phyloP scores from a whole-genome alignment of 768 basidiomycete species.

The Coprinellus aureogranulatus region DNA sequence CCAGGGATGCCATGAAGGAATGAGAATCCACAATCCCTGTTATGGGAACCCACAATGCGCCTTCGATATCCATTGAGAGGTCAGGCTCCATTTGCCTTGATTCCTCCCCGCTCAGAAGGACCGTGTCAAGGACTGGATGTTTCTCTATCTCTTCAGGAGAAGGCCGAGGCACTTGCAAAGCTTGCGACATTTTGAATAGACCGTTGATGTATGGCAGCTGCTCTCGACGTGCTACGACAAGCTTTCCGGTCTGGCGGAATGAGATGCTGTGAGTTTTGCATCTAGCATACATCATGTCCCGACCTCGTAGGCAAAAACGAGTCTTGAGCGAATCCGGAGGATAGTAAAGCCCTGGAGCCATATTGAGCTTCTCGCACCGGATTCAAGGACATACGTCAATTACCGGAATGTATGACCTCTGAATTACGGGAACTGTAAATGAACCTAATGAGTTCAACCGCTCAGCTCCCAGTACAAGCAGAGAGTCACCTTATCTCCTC shows the following conservation, averaged over 20 bases:
- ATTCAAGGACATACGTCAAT: slow-evolving; percentile 3
- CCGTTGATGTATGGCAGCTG: slow-evolving; percentile 70
- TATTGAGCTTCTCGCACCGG: neutral
- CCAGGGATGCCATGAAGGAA: slow-evolving; percentile 76
- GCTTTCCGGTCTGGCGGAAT: slow-evolving; percentile 76
- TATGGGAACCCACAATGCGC: slow-evolving; percentile 77
- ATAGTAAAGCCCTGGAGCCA: slow-evolving; percentile 71
- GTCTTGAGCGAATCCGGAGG: slow-evolving; percentile 83
- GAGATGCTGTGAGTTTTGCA: slow-evolving; percentile 66
- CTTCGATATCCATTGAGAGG: slow-evolving; percentile 64
- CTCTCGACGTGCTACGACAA: slow-evolving; percentile 73
- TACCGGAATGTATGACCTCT: slow-evolving; percentile 91
- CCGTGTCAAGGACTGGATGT: slow-evolving; percentile 52
- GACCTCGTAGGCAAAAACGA: slow-evolving; percentile 78
- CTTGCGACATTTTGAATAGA: slow-evolving; percentile 61
- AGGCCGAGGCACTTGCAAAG: slow-evolving; percentile 49
- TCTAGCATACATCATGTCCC: slow-evolving; percentile 77
- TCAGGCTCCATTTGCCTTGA: slow-evolving; percentile 80
- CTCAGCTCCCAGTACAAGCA: neutral
- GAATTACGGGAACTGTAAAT: slow-evolving; percentile 79
- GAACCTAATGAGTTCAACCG: neutral
- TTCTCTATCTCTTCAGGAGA: slow-evolving; percentile 24
- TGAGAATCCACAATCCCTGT: slow-evolving; percentile 93
- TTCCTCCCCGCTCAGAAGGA: slow-evolving; percentile 64
- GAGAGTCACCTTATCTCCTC: slow-evolving; percentile 75